phyloP scores from a whole-genome alignment of 2,329 filamentous ascomycete genomes.

The Xenosphaeropsis pyriputrescens region DNA sequence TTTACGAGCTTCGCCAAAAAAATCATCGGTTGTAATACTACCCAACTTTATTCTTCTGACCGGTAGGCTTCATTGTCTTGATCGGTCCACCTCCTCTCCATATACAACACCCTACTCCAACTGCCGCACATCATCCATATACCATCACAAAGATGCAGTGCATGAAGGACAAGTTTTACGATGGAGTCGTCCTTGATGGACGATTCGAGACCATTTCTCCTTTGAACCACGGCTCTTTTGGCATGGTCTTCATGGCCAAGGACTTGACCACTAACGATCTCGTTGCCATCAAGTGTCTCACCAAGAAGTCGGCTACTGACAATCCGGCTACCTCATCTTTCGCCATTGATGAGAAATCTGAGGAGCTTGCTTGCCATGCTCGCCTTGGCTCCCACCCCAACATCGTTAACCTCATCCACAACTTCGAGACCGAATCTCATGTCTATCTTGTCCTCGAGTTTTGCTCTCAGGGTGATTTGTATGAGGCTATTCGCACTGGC shows the following conservation, averaged over 20 bases:
- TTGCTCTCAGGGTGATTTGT: slow-evolving; percentile 88
- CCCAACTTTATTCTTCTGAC: neutral
- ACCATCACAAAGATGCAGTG: slow-evolving; percentile 54
- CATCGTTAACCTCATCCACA: slow-evolving; percentile 82
- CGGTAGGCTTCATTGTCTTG: slow-evolving; percentile 1
- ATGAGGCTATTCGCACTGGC: slow-evolving; percentile 86
- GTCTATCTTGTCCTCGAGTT: slow-evolving; percentile 89
- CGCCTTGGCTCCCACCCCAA: slow-evolving; percentile 71
- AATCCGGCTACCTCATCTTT: slow-evolving; percentile 41
- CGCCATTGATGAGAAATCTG: slow-evolving; percentile 67
- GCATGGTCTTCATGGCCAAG: slow-evolving; percentile 91
- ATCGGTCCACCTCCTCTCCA: slow-evolving; percentile 7
- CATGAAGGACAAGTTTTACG: slow-evolving; percentile 67
- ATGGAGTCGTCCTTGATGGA: slow-evolving; percentile 69
- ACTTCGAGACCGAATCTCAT: slow-evolving; percentile 85
- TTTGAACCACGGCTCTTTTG: slow-evolving; percentile 96
- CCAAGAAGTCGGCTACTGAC: slow-evolving; percentile 59
- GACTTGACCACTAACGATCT: slow-evolving; percentile 62
- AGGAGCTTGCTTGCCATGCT: slow-evolving; percentile 68
- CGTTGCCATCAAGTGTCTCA: slow-evolving; percentile 93
- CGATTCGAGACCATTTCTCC: slow-evolving; percentile 86
- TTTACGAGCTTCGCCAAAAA: neutral
- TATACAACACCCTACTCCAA: slow-evolving; percentile 18
- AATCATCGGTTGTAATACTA: slow-evolving; percentile 1
- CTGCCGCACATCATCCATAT: slow-evolving; percentile 7